Base-by-base conservation (phyloP, 306 rosid species). In the Inga laurina region DNA sequence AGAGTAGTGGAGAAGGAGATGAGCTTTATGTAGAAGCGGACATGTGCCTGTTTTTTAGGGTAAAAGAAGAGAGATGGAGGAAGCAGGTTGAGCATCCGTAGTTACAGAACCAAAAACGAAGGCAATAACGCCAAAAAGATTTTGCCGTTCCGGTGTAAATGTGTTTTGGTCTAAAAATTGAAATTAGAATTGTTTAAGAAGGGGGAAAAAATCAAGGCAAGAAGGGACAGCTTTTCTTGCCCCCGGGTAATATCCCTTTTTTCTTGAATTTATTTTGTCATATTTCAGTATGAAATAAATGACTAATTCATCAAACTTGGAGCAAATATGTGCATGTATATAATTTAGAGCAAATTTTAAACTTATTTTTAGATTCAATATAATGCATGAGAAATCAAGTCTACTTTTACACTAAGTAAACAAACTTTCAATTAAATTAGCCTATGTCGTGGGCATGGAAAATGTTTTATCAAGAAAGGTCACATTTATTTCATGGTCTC, bases 11-110 rank as follows among this genome's bases (percentile, higher is more conserved):
- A 88, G 84, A 77, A 88, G 82, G 86, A 78, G 64, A 21, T 11
- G 82, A 85, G 90, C 89, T 84, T 91, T 89, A 89, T 85, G 94
- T 84, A 89, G 91, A 85, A 79, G 69, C 56, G 81, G 80, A 79
- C 79, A n/a, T 81, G 62, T 75, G 93, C 59, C 51, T 88, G 74
- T 87, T 61, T 62, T 88, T 79, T 90, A 87, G 95, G 97, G 93
- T 86, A 87, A 78, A 52, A 1, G 77, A 77, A 43, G 81, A 71
- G 66, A 15, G 32, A 73, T 48, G 81, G 84, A 79, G 77, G 67
- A 44, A 69, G 66, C 54, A 45, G 77, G 85, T 34, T 82, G 49
- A 43, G 39, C 76, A 57, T 79, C 84, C 84, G 77, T 82, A 43
- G 80, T 82, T 65, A 59, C 77, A 73, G 32, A 54, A 76, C 82